Evolutionary conservation across 1,284 basidiomycete species (phyloP), one percentile per base, ranked within the genome.

Genomic region (Pseudozyma thailandica): DNA sequence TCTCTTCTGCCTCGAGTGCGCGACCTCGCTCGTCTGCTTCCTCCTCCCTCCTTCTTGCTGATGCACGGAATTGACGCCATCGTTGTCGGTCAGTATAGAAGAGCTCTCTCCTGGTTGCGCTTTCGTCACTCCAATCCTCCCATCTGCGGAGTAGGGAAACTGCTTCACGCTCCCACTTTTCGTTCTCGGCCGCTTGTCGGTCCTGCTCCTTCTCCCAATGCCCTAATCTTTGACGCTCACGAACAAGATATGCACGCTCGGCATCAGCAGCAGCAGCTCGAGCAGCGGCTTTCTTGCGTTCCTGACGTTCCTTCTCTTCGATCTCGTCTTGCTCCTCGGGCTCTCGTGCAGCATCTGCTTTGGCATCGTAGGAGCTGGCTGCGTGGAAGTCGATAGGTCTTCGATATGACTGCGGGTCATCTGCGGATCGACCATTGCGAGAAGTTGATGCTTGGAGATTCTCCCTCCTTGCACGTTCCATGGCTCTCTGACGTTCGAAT

Each of bases 31-130:
- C 65, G 55, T 82, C 77, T 4, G 64, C 75, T 21, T 66, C 65
- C 23, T 72, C 59, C 26, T 78, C 80, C 15, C 77, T 60, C 8
- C 53, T 42, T 15, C 73, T 48, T 15, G 58, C 55, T 5, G 49
- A 43, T 18, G 59, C 57, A 6, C 79, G 71, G 50, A 65, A 48
- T 6, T 65, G 60, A 16, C 75, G 70, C 80, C 80, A 82, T 30
- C 78, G 72, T 27, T 69, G 52, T 27, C 80, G 56, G 44, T 77
- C 77, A 10, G 64, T 60, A 43, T 74, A 71, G 56, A 77, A 79
- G 9, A 66, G 52, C 52, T 77, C 64, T 21, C 50, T 70, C 8
- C 68, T 47, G 7, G 43, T 55, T 0, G 72, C 71, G 7, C 0
- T 9, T 15, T 64, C 57, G 52, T 75, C 66, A 30, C 61, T 28